Conservation (phyloP, 2,329 filamentous ascomycete genomes). For the Phyllosticta ampelicida region DNA sequence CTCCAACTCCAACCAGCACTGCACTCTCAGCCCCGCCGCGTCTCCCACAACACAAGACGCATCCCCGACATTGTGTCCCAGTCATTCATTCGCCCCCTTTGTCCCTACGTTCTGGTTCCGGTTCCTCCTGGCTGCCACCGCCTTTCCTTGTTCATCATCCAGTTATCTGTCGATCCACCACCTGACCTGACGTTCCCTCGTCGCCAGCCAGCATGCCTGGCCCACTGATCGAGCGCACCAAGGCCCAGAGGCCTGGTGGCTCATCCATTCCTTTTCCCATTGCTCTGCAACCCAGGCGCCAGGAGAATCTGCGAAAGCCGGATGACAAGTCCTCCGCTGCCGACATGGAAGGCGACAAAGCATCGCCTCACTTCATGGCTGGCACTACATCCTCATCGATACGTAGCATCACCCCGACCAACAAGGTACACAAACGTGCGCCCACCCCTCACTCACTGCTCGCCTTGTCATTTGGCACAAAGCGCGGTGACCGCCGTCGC, state of each 20-base stretch:
- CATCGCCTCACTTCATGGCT: conserved; percentile 14
- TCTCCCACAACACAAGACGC: neutral
- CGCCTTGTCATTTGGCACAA: neutral
- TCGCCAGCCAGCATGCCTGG: conserved; percentile 2
- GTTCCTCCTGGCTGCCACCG: neutral
- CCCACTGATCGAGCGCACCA: conserved; percentile 16
- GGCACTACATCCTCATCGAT: conserved; percentile 19
- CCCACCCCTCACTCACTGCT: conserved; percentile 9
- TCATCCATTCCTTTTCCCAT: conserved; percentile 1
- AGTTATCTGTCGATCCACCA: neutral
- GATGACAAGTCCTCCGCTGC: conserved; percentile 13
- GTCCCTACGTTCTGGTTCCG: neutral
- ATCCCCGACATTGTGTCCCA: neutral
- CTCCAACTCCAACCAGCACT: neutral
- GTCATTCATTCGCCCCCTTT: neutral
- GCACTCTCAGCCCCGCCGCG: neutral
- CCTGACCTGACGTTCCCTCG: neutral
- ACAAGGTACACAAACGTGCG: neutral
- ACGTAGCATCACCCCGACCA: conserved; percentile 12
- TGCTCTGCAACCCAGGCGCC: neutral
- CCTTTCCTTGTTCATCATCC: neutral
- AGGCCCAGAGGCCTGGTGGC: conserved; percentile 13
- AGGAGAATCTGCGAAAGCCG: conserved; percentile 3
- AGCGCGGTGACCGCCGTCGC: conserved; percentile 9
- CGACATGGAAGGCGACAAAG: conserved; percentile 4